A percentile compares a stretch with the other conserved stretches of the same genome.
phyloP scores from a whole-genome alignment of 352 stramenopile species.

The Phytophthora citricola region DNA sequence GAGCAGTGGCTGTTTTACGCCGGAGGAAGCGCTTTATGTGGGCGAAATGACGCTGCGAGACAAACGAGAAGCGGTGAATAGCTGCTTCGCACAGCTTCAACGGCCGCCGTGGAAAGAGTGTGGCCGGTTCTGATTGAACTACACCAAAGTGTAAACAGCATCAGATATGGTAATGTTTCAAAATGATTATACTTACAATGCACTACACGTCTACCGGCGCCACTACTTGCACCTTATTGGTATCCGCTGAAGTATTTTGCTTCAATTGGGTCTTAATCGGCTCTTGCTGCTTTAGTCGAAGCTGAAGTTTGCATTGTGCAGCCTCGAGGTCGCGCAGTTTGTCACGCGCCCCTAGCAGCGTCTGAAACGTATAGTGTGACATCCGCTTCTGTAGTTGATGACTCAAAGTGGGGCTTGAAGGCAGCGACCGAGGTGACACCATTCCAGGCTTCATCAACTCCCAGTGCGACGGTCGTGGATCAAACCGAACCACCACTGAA shows the following conservation, averaged over 20 bases:
- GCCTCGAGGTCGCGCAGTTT: constrained; percentile 65
- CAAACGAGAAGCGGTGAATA: constrained; percentile 38
- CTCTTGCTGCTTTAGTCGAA: constrained; percentile 17
- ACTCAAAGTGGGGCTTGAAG: constrained; percentile 76
- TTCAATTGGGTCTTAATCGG: constrained; percentile 4
- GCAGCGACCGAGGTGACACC: constrained; percentile 77
- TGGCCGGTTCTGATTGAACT: constrained; percentile 39
- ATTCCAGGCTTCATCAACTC: constrained; percentile 81
- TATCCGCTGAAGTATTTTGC: not conserved
- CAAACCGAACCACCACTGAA: constrained; percentile 79
- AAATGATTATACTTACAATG: not conserved
- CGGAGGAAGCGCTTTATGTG: constrained; percentile 38
- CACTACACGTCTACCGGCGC: constrained; percentile 1
- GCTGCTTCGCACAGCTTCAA: constrained; percentile 5
- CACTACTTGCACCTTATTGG: not conserved
- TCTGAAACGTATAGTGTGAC: constrained; percentile 80
- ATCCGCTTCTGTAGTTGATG: constrained; percentile 78
- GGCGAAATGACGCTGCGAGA: constrained; percentile 49
- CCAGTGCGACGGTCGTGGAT: constrained; percentile 73
- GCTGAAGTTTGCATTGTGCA: constrained; percentile 44
- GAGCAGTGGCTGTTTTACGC: constrained; percentile 21
- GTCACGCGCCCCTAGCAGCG: constrained; percentile 60
- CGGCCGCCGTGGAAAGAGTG: constrained; percentile 28
- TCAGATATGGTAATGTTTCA: not conserved
- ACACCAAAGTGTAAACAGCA: constrained; percentile 10